Conservation (phyloP, 2,329 filamentous ascomycete species). For the Penicillium sp. region DNA sequence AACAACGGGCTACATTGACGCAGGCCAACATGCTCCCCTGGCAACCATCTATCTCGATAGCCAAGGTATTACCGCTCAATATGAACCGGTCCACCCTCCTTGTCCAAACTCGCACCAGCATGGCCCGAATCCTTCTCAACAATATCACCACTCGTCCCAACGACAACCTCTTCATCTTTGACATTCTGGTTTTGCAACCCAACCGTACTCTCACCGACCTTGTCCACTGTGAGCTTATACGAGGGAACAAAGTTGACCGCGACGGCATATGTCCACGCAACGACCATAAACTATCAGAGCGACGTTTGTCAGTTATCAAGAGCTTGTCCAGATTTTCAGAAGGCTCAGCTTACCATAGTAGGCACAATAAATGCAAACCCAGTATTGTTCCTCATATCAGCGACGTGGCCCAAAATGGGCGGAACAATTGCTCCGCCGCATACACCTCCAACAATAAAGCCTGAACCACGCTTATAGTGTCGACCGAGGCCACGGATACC, state of each 20-base stretch:
- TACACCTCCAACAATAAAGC: conserved; percentile 74
- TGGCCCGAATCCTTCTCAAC: not conserved
- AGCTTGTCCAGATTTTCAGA: conserved; percentile 17
- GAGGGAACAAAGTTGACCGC: conserved; percentile 70
- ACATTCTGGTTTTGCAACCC: conserved; percentile 41
- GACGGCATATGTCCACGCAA: conserved; percentile 62
- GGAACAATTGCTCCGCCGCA: conserved; percentile 76
- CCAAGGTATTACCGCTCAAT: conserved; percentile 15
- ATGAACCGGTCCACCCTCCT: conserved; percentile 19
- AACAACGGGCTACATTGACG: not conserved
- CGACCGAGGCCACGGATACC: conserved; percentile 77
- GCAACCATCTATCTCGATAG: not conserved
- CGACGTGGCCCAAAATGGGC: conserved; percentile 71
- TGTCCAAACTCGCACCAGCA: conserved; percentile 21
- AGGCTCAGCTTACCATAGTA: conserved; percentile 54
- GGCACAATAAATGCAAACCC: conserved; percentile 71
- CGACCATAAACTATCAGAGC: conserved; percentile 58
- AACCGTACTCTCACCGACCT: conserved; percentile 54
- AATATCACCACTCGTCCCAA: conserved; percentile 1
- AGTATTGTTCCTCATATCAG: conserved; percentile 67
- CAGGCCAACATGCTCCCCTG: not conserved
- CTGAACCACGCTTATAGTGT: conserved; percentile 77
- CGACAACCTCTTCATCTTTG: conserved; percentile 38
- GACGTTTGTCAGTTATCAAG: conserved; percentile 27
- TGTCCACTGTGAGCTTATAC: conserved; percentile 69